Evolutionary conservation across 2,329 filamentous ascomycete genomes (phyloP).

Genomic region (Pestalotiopsis sp.): DNA sequence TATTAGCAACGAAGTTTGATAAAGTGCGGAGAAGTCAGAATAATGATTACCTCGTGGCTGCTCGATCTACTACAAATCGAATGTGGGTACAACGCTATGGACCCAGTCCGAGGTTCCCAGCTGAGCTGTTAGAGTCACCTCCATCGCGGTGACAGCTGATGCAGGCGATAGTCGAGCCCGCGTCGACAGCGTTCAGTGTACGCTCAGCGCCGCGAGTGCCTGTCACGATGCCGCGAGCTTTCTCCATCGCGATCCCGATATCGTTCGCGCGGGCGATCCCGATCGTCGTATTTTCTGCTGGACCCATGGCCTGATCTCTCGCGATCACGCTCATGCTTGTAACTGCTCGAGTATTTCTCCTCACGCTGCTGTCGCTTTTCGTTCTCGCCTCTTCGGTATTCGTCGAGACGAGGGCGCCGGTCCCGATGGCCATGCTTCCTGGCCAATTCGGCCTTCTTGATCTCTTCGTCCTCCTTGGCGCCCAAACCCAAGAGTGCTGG

Average conservation of each 20-base stretch:
- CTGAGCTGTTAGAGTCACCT: neutral
- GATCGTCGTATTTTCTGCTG: constrained; percentile 21
- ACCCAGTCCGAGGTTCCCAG: neutral
- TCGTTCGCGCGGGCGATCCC: constrained; percentile 30
- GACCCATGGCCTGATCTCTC: constrained; percentile 37
- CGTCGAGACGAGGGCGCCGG: constrained; percentile 46
- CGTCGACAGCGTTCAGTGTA: neutral
- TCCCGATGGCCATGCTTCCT: constrained; percentile 40
- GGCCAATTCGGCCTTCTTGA: constrained; percentile 63
- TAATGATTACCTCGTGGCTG: neutral
- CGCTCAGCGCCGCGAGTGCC: constrained; percentile 18
- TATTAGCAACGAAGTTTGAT: neutral
- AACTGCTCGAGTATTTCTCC: constrained; percentile 40
- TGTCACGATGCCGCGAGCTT: constrained; percentile 22
- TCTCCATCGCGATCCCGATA: constrained; percentile 18
- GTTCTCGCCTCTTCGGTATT: constrained; percentile 47
- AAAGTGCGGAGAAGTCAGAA: neutral
- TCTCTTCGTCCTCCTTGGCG: constrained; percentile 76
- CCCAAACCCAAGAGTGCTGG: constrained; percentile 86
- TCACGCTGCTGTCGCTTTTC: constrained; percentile 43
- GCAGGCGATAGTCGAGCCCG: too few relatives aligned
- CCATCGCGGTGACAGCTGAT: neutral
- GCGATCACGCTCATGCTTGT: constrained; percentile 47
- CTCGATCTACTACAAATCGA: neutral
- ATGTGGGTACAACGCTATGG: constrained; percentile 15